phyloP scores from a whole-genome alignment of 371 early-diverging fungal genomes.

The Apophysomyces trapeziformis region DNA sequence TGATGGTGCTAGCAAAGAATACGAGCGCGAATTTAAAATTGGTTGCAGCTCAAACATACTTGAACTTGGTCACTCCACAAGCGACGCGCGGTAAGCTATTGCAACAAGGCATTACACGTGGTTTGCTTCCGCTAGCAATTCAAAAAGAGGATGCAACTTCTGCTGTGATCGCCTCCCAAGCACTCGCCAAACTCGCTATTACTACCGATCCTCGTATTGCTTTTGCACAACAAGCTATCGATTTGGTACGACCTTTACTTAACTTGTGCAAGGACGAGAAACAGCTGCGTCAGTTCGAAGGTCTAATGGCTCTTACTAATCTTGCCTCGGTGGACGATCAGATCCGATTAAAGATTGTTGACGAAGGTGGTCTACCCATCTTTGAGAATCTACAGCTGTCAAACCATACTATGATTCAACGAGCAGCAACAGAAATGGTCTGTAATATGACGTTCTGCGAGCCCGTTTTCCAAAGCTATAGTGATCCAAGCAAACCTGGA shows the following conservation, averaged over 20 bases:
- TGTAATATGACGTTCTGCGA: conserved; percentile 93
- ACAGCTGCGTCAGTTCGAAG: conserved; percentile 87
- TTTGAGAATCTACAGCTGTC: conserved; percentile 84
- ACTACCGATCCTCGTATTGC: conserved; percentile 88
- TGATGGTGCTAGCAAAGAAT: conserved; percentile 59
- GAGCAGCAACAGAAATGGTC: conserved; percentile 91
- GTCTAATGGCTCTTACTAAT: conserved; percentile 92
- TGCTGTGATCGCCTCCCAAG: conserved; percentile 68
- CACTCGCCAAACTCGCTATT: conserved; percentile 90
- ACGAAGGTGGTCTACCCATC: conserved; percentile 64
- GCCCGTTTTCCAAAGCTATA: conserved; percentile 79
- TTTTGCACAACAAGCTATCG: conserved; percentile 69
- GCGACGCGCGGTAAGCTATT: conserved; percentile 75
- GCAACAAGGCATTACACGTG: conserved; percentile 81
- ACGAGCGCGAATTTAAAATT: conserved; percentile 62
- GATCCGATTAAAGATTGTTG: conserved; percentile 50
- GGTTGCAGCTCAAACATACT: conserved; percentile 68
- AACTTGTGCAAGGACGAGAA: conserved; percentile 59
- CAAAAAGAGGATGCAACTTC: conserved; percentile 20
- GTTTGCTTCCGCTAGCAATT: conserved; percentile 58
- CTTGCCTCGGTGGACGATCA: conserved; percentile 70
- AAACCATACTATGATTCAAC: conserved; percentile 79
- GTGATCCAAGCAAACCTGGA: conserved; percentile 39
- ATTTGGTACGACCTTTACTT: conserved; percentile 68
- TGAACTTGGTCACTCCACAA: conserved; percentile 75